phyloP scores from a whole-genome alignment of 768 basidiomycete species.

The Mycena albidolilacea region DNA sequence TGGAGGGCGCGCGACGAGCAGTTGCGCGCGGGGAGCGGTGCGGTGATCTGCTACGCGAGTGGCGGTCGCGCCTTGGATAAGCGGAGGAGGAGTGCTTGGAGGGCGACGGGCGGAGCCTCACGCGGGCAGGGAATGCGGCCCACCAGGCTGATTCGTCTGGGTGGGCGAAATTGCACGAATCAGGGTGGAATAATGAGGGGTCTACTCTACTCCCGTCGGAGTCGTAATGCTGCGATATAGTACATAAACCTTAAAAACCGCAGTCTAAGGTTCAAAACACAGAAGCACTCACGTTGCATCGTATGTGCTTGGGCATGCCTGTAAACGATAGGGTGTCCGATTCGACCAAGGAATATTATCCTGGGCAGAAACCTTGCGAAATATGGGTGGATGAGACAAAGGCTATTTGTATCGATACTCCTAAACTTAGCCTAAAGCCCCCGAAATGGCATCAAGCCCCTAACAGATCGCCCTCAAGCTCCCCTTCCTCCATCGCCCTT shows the following conservation, averaged over 20 bases:
- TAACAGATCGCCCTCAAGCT: not conserved
- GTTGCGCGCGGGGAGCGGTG: not conserved
- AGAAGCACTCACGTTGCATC: too few species aligned
- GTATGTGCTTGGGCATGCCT: too few species aligned
- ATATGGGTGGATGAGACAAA: too few species aligned
- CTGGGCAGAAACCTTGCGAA: too few species aligned
- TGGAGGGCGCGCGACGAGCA: not conserved
- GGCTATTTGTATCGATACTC: too few species aligned
- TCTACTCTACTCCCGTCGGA: slow-evolving; percentile 31
- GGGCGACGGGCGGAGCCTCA: not conserved
- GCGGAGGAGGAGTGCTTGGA: not conserved
- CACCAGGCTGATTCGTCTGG: slow-evolving; percentile 48
- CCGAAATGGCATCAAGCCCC: too few species aligned
- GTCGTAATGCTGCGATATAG: slow-evolving; percentile 37
- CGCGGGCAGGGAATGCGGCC: not conserved
- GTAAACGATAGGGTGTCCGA: too few species aligned
- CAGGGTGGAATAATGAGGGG: slow-evolving; percentile 28
- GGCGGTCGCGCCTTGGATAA: not conserved
- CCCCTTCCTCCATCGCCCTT: not conserved
- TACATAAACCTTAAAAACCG: too few species aligned
- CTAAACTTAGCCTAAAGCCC: too few species aligned
- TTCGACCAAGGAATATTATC: too few species aligned
- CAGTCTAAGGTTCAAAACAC: too few species aligned
- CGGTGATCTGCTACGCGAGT: slow-evolving; percentile 28
- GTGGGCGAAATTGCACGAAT: slow-evolving; percentile 45